Evolutionary conservation across 345 rosid species (phyloP), one percentile per base, ranked within the genome.

Genomic region (Firmiana major): DNA sequence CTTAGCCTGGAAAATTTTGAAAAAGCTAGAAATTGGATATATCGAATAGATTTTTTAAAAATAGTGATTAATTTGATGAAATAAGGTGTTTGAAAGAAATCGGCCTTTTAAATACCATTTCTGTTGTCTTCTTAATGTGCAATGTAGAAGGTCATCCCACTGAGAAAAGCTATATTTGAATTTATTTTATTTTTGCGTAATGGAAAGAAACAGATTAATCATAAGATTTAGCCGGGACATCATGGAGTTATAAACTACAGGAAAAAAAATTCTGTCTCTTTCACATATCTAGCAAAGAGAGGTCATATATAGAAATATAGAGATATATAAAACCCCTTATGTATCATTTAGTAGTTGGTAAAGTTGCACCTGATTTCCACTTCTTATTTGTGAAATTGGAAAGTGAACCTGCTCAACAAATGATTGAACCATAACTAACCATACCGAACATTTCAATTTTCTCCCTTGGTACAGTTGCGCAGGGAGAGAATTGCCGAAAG

Each of bases 401-500:
- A 34, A 75, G 26, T 76, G 42, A 36, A 51, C 73, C 63, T 76
- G 22, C 38, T 54, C 73, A 21, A 45, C n/a, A 26, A 10, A 62
- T 62, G 70, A 45, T 63, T 75, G 69, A 45, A 63, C 36, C 31
- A 34, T 10, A 0, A 7, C 57, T 74, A 24, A 62, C 36, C 63
- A 60, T 59, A 24, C 26, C 42, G 51, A 59, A 58, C 16, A 2
- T 1, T 60, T 19, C 24, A 5, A 60, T 19, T 73, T 71, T 79
- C 55, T 59, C 75, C 75, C 78, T 80, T 74, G 83, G 13, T 73
- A 73, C 94, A 94, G 98, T 85, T 94, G 89, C 95, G 98, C 74
- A 84, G 99, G 73, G 99, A 97, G 84, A 89, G 95, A 83, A 97
- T 97, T 80, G 99, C 99, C 1, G 99, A 97, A 85, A 85, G 99